These are phyloP conservation scores for Globisporangium lucens DNA, from an alignment of 352 stramenopile species.

Conservation along the genomic window DNA sequence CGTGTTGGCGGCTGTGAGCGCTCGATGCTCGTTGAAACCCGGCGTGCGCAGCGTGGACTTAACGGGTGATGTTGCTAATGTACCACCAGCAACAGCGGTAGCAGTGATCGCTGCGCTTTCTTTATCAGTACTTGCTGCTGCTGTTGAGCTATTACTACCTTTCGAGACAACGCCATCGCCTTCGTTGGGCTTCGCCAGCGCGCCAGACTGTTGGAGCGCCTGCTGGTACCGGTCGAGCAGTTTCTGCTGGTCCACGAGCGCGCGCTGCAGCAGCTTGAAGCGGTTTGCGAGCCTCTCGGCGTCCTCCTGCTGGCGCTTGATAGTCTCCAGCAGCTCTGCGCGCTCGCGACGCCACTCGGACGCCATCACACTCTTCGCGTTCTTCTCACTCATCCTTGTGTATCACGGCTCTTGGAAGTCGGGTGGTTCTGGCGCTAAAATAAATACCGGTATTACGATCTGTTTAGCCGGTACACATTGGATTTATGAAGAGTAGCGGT, in stretches of 20 bases:
- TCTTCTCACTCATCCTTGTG: not conserved
- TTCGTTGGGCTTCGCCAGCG: not conserved
- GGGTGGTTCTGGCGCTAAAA: not conserved
- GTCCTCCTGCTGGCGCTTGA: constrained; percentile 41
- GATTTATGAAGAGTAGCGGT: too few species aligned
- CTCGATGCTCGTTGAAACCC: not conserved
- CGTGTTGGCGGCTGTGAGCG: not conserved
- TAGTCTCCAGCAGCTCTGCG: constrained; percentile 38
- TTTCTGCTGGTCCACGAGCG: constrained; percentile 64
- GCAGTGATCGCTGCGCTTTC: not conserved
- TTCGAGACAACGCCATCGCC: not conserved
- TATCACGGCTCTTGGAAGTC: not conserved
- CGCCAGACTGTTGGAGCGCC: constrained; percentile 23
- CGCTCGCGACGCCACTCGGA: constrained; percentile 44
- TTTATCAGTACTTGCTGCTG: not conserved
- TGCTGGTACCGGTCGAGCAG: constrained; percentile 67
- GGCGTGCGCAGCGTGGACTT: not conserved
- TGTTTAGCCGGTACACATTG: too few species aligned
- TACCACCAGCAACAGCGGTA: not conserved
- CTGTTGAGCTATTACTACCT: not conserved
- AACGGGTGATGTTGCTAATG: not conserved
- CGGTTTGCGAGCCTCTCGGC: constrained; percentile 35
- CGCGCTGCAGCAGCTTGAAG: constrained; percentile 63
- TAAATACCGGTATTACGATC: too few species aligned
- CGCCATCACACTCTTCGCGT: not conserved